Base-by-base conservation (phyloP, 139 green algal genomes). In the Tetradesmus obliquus region DNA sequence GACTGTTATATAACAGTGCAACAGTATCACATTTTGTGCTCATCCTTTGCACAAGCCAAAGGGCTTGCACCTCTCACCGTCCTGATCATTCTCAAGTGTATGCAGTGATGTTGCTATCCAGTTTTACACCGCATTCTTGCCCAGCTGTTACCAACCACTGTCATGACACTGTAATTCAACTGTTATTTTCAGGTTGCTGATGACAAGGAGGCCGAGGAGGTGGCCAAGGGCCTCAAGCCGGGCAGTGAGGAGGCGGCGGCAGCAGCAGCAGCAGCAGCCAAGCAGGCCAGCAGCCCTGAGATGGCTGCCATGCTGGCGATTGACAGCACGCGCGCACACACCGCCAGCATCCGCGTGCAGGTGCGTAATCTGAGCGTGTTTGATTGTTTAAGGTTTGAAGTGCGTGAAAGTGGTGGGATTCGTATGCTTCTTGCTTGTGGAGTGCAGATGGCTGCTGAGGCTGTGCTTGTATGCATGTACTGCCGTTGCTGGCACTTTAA, bases 121-220 rank as follows among this genome's bases (percentile, higher is more conserved):
- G 32, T 45, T 45, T 45, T 45, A 45, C 32, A 45, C 32, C 32
- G 32, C 32, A 45, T 45, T 45, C 32, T 45, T 45, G 32, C 32
- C 32, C 32, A 45, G 32, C 32, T 45, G 32, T 45, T 45, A 45
- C 32, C 32, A 45, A 45, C 32, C 32, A 45, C 32, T 71, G 60
- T 71, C 7, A 20, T 19, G 2, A 4, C 60, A 22, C 15, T 19
- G 10, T 71, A 55, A 22, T 53, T n/a, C 20, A 55, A 20, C 76
- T 17, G 20, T 54, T 55, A 22, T 12, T 13, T 24, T 45, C 32
- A 88, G 74, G 55, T 91, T 20, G 89, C 82, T 58, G 89, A 66
- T 9, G 60, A 69, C 8, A 92, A 92, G 83, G 90, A 89, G 71
- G 90, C 90, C n/a, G 83, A 79, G 71, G 90, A 92, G 69, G 90